Evolutionary conservation across 768 basidiomycete species (phyloP).

Genomic region (Suillus placidus): DNA sequence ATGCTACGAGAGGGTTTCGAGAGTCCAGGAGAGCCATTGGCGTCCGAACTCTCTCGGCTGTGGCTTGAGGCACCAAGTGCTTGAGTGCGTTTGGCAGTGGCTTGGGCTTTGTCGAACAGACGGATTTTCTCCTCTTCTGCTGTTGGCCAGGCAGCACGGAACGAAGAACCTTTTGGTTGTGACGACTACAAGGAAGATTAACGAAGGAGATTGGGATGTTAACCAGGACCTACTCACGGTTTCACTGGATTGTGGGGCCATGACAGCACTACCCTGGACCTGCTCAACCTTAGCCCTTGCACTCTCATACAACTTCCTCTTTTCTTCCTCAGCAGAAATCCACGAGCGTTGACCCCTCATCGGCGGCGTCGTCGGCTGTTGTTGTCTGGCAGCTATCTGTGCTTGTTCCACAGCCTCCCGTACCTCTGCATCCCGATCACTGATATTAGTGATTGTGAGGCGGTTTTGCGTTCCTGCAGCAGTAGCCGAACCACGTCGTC

Average conservation of each 20-base stretch:
- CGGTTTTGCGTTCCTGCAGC: conserved; percentile 30
- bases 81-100: conserved; percentile 63
- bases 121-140: conserved; percentile 78
- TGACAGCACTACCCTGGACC: conserved; percentile 38
- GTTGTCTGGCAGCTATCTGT: conserved; percentile 24
- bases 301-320: conserved; percentile 40
- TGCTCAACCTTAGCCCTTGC: conserved; percentile 43
- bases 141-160: conserved; percentile 49
- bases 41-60: conserved; percentile 33
- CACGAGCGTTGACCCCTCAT: conserved; percentile 28
- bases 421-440: conserved; percentile 33
- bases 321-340: conserved; percentile 49
- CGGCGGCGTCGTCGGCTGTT: conserved; percentile 28
- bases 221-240: not conserved
- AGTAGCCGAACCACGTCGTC: conserved; percentile 36
- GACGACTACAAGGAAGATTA: conserved; percentile 16
- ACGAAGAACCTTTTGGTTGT: conserved; percentile 17
- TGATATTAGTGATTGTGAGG: conserved; percentile 46
- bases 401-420: conserved; percentile 50
- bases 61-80: conserved; percentile 37
- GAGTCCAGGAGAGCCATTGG: conserved; percentile 21
- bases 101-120: conserved; percentile 71
- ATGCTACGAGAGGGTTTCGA: conserved; percentile 19
- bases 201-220: conserved; percentile 13
- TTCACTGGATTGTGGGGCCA: conserved; percentile 13